Base-by-base conservation (phyloP, 805 yeast species). In the Candida takata region DNA sequence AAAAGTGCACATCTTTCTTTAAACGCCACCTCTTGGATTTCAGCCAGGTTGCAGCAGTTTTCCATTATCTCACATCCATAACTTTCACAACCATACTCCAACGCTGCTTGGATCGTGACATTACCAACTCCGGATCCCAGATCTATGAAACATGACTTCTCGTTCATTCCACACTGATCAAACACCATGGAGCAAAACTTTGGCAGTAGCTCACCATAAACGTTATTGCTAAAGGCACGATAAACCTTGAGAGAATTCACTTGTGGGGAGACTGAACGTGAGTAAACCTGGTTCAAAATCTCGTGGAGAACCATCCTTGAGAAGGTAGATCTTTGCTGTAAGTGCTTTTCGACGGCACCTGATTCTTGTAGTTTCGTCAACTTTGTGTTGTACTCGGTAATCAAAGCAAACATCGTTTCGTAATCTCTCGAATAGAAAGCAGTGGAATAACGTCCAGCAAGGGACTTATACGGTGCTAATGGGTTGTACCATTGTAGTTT, bases 101-200 rank as follows among this genome's bases (percentile, higher is more conserved):
- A 57, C 0, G 95, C 86, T 0, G 95, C 94, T 55, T 87, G 96
- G 28, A 87, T 69, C 0, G 83, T 80, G 39, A 95, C 85, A 53
- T 88, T 88, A 0, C 96, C 97, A 12, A 88, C 96, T 12, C 97
- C 97, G 0, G 95, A 85, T 0, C 97, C 97, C 17, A 88, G 64
- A 58, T 88, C 97, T 43, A 88, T 76, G 50, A 86, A 87, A n/a
- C 65, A 71, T 29, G 74, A 70, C 2, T 57, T 59, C 2, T 74
- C 65, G 25, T 62, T 57, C 33, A 87, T 60, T 2, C 67, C 69
- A 33, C 86, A 79, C 47, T 76, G 66, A 6, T 62, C 54, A 50
- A 79, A 82, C 4, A 84, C 80, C 45, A 69, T 74, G 27, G 86
- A 70, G 28, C 84, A 65, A 47, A 88, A 84, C 5, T 68, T 63